Conservation (phyloP, 768 basidiomycete genomes). For the Hydnum rufescens region DNA sequence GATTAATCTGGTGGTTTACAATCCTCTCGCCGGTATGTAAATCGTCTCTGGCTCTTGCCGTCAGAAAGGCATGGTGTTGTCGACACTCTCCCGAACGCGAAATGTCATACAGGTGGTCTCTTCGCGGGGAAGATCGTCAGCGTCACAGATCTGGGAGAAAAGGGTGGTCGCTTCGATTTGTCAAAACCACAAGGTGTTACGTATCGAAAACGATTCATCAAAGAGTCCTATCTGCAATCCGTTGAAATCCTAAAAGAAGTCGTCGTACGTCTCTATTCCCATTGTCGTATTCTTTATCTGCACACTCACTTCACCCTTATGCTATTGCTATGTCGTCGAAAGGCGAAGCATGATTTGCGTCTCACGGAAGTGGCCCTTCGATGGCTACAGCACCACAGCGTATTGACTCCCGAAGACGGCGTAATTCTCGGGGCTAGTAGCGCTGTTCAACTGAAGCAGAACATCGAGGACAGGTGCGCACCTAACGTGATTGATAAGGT, state of each 20-base stretch:
- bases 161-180: constrained; percentile 25
- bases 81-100: not conserved
- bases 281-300: not conserved
- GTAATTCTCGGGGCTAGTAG: constrained; percentile 10
- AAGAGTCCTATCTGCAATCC: constrained; percentile 25
- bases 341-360: constrained; percentile 28
- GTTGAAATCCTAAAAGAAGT: constrained; percentile 23
- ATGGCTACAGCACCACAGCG: constrained; percentile 42
- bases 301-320: no score
- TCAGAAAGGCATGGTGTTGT: not conserved
- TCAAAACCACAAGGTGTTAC: constrained; percentile 19
- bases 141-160: constrained; percentile 17
- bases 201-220: constrained; percentile 29
- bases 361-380: constrained; percentile 36
- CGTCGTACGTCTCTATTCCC: constrained; percentile 18
- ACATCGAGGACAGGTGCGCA: not conserved
- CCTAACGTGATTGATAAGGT: not conserved
- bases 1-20: constrained; percentile 10
- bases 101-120: constrained; percentile 25
- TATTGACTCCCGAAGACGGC: constrained; percentile 16
- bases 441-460: constrained; percentile 4
- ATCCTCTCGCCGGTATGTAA: constrained; percentile 10
- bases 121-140: constrained; percentile 34
- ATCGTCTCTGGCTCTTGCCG: not conserved
- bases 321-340: constrained; percentile 1